These are phyloP conservation scores for Pseudogymnoascus sp. DNA, from an alignment of 2,329 filamentous ascomycete genomes.

Conservation along the genomic window DNA sequence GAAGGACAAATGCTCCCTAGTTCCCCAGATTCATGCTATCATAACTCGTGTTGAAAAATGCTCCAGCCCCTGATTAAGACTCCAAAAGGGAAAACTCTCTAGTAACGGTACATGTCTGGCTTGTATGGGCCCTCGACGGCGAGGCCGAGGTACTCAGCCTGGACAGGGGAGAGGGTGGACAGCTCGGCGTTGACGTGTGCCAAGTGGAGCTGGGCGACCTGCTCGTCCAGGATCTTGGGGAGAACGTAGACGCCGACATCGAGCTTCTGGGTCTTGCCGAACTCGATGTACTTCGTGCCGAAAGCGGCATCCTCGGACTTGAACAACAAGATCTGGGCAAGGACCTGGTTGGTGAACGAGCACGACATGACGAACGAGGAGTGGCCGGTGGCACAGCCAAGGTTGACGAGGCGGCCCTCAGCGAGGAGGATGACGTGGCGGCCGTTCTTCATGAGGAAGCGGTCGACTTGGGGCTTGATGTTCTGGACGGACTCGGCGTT, in stretches of 20 bases:
- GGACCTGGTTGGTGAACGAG: slow-evolving; percentile 99
- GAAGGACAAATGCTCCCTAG: slow-evolving; percentile 43
- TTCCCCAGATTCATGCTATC: slow-evolving; percentile 27
- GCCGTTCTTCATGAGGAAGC: slow-evolving; percentile 88
- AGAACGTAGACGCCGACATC: slow-evolving; percentile 89
- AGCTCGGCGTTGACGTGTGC: slow-evolving; percentile 92
- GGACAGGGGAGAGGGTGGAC: slow-evolving; percentile 71
- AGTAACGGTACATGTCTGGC: slow-evolving; percentile 60
- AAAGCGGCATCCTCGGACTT: slow-evolving; percentile 85
- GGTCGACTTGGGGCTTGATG: slow-evolving; percentile 99
- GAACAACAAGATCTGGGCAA: slow-evolving; percentile 97
- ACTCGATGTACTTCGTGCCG: slow-evolving; percentile 91
- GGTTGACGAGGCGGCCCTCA: slow-evolving; percentile 97
- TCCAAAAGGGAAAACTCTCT: slow-evolving; percentile 21
- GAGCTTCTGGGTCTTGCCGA: slow-evolving; percentile 86
- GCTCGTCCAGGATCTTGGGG: slow-evolving; percentile 98
- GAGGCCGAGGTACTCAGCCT: slow-evolving; percentile 93
- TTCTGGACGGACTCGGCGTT: slow-evolving; percentile 90
- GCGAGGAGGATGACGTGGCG: slow-evolving; percentile 97
- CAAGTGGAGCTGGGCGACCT: slow-evolving; percentile 91
- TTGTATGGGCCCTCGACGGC: slow-evolving; percentile 88
- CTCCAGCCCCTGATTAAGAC: slow-evolving; percentile 17
- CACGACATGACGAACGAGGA: slow-evolving; percentile 99
- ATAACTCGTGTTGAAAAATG: slow-evolving; percentile 39
- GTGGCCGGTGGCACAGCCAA: slow-evolving; percentile 98